These are phyloP conservation scores for Prunus yedoensis DNA, from an alignment of 331 rosid species.

Conservation along the genomic window DNA sequence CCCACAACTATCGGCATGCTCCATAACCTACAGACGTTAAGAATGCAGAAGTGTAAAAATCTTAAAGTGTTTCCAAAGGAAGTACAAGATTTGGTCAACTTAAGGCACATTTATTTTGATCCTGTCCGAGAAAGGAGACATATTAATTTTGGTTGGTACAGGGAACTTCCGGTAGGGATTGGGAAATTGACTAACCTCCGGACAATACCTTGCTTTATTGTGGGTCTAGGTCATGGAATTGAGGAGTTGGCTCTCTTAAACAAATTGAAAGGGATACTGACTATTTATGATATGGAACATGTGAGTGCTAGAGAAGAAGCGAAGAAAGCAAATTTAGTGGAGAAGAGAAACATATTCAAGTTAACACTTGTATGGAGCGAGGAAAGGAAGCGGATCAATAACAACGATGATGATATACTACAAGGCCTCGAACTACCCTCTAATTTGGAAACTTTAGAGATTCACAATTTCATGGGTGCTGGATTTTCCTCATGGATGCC, in stretches of 20 bases:
- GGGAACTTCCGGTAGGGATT: not conserved
- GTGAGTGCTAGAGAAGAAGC: not conserved
- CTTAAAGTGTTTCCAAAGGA: not conserved
- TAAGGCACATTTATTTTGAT: not conserved
- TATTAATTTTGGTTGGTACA: not conserved
- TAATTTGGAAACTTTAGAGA: not conserved
- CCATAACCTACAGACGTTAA: not conserved
- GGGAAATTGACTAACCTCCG: not conserved
- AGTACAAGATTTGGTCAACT: not conserved
- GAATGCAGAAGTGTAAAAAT: accelerated
- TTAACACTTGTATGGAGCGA: not conserved
- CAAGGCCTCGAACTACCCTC: not conserved
- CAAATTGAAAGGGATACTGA: not conserved
- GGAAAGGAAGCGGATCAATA: too few relatives aligned
- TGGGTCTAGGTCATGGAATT: not conserved
- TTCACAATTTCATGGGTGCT: not conserved
- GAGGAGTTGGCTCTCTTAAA: not conserved
- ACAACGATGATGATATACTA: not conserved
- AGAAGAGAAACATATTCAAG: not conserved
- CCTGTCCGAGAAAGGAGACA: not conserved
- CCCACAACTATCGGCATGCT: not conserved
- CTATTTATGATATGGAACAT: not conserved
- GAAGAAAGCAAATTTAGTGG: not conserved
- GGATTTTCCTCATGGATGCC: not conserved
- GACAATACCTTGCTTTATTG: not conserved